Conservation (phyloP, 192 early-diverging fungal genomes). For the Dimargaris xerosporica region DNA sequence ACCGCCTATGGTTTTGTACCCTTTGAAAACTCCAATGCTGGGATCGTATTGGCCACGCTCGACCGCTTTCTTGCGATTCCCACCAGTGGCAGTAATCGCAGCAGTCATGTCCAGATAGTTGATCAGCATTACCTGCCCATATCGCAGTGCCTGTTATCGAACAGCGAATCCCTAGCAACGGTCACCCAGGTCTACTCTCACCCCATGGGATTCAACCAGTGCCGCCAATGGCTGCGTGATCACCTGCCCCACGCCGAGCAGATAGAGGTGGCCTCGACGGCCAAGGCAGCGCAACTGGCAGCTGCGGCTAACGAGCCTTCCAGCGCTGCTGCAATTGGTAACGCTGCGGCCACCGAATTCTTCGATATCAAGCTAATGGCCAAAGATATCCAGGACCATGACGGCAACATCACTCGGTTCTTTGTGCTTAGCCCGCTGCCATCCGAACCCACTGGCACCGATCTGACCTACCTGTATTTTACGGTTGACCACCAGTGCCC, state of each 20-base stretch:
- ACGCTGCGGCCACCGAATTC: slow-evolving; percentile 55
- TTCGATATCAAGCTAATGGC: slow-evolving; percentile 65
- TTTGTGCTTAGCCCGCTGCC: slow-evolving; percentile 63
- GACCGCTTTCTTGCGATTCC: slow-evolving; percentile 37
- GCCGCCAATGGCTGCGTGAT: slow-evolving; percentile 50
- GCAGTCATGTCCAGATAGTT: slow-evolving; percentile 18
- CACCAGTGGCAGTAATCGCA: neutral
- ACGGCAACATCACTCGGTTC: slow-evolving; percentile 85
- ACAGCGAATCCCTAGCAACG: slow-evolving; percentile 33
- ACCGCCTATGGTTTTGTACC: slow-evolving; percentile 85
- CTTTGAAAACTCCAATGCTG: slow-evolving; percentile 88
- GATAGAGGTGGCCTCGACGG: slow-evolving; percentile 65
- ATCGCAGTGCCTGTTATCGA: slow-evolving; percentile 67
- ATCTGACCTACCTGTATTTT: slow-evolving; percentile 71
- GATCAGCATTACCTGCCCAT: slow-evolving; percentile 58
- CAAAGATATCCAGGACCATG: slow-evolving; percentile 60
- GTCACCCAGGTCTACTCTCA: slow-evolving; percentile 71
- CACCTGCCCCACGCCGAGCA: slow-evolving; percentile 57
- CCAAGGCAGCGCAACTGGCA: slow-evolving; percentile 76
- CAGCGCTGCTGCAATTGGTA: slow-evolving; percentile 67
- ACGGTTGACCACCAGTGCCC: slow-evolving; percentile 82
- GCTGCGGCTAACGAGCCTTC: slow-evolving; percentile 36
- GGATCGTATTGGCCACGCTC: slow-evolving; percentile 65
- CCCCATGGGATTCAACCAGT: slow-evolving; percentile 69
- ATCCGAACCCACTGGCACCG: slow-evolving; percentile 46